Evolutionary conservation across 2,329 filamentous ascomycete species (phyloP).

Genomic region (Botrytis hyacinthi): DNA sequence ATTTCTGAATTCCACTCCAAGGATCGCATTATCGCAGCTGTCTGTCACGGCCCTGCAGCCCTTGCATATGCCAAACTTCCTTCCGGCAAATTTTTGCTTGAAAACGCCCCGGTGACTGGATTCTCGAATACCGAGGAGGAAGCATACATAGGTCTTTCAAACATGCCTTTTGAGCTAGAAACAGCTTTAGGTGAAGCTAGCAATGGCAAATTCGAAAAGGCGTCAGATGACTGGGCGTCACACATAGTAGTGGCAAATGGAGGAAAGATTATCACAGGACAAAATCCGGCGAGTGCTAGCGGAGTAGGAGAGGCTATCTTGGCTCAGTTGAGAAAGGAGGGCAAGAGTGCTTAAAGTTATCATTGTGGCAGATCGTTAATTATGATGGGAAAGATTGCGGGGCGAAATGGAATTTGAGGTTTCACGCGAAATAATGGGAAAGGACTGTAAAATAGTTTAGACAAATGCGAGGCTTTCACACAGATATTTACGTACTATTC

Average conservation of each 20-base stretch:
- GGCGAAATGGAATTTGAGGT: not conserved
- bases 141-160: constrained; percentile 41
- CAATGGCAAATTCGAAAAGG: constrained; percentile 57
- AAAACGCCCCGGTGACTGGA: constrained; percentile 57
- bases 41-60: constrained; percentile 68
- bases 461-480: not conserved
- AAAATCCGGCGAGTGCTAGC: constrained; percentile 45
- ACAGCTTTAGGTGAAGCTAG: constrained; percentile 49
- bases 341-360: not conserved
- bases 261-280: constrained; percentile 45
- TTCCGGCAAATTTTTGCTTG: constrained; percentile 53
- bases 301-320: constrained; percentile 44
- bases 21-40: constrained; percentile 62
- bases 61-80: constrained; percentile 53
- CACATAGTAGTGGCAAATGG: constrained; percentile 40
- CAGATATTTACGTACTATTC: not conserved
- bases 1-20: constrained; percentile 60
- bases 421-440: not conserved
- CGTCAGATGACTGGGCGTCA: constrained; percentile 43
- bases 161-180: constrained; percentile 61
- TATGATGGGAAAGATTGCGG: not conserved
- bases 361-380: not conserved
- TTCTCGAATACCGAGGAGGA: constrained; percentile 55
- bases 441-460: not conserved
- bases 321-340: not conserved